A percentile compares a stretch with the other conserved stretches of the same genome.
phyloP scores from a whole-genome alignment of 2,329 filamentous ascomycete species.

The Plenodomus tracheiphilus region DNA sequence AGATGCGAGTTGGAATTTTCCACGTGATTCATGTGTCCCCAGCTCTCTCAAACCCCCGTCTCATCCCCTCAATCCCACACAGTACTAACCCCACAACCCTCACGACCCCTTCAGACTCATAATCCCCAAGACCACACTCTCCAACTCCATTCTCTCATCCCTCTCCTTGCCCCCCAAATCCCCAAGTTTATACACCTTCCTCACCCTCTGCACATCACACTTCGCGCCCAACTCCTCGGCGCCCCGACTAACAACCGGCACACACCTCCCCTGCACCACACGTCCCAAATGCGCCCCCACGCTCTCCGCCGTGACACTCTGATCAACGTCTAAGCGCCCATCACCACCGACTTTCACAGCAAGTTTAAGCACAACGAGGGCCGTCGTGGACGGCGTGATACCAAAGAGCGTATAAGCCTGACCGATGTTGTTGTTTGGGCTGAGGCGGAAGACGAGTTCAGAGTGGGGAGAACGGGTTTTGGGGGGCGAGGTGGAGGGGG shows the following conservation, averaged over 20 bases:
- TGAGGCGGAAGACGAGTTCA: conserved; percentile 81
- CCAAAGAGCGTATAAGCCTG: conserved; percentile 91
- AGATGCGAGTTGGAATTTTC: not conserved
- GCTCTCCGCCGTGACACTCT: conserved; percentile 23
- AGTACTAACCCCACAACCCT: too few species aligned
- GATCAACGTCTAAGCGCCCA: not conserved
- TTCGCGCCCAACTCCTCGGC: conserved; percentile 56
- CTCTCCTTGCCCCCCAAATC: conserved; percentile 41
- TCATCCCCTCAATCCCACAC: not conserved
- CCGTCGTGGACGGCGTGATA: conserved; percentile 68
- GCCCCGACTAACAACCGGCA: conserved; percentile 19
- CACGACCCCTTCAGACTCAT: conserved; percentile 74
- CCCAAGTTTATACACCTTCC: conserved; percentile 86
- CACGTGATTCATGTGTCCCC: not conserved
- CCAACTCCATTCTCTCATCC: conserved; percentile 60
- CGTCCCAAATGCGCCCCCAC: conserved; percentile 31
- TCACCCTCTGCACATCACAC: conserved; percentile 65
- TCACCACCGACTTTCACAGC: conserved; percentile 37
- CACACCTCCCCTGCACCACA: conserved; percentile 30
- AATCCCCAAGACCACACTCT: conserved; percentile 70
- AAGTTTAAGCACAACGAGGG: conserved; percentile 82
- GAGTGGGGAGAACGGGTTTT: conserved; percentile 87
- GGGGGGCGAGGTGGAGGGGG: conserved; percentile 45
- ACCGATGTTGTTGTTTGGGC: conserved; percentile 84
- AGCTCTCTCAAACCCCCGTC: too few species aligned